Percentiles rank a stretch among this genome's conserved stretches.
These are phyloP conservation scores for Selaginella tamariscina DNA, from an alignment of 75 land plant species.

Conservation along the genomic window DNA sequence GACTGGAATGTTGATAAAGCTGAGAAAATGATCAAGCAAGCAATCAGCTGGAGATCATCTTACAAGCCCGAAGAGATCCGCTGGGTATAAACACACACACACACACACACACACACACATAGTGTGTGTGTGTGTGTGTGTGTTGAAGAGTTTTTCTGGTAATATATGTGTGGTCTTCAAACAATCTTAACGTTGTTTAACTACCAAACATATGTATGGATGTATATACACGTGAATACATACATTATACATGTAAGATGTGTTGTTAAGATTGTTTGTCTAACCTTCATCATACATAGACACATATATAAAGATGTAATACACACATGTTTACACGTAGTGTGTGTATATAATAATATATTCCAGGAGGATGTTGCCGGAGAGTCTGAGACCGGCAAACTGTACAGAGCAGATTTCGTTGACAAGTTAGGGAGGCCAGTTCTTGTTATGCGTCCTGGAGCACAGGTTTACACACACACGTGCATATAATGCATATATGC, in stretches of 20 bases:
- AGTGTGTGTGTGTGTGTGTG: too few relatives aligned
- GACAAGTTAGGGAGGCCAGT: slow-evolving; percentile 25
- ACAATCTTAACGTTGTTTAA: too few relatives aligned
- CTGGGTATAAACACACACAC: slow-evolving; percentile 71
- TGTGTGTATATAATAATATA: background rate
- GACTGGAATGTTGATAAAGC: slow-evolving; percentile 73
- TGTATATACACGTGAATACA: too few relatives aligned
- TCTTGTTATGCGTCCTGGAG: background rate
- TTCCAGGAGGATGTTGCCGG: slow-evolving; percentile 24
- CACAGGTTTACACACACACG: background rate
- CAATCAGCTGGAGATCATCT: slow-evolving; percentile 65
- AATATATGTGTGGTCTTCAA: too few relatives aligned
- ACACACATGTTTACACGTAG: too few relatives aligned
- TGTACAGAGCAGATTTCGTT: slow-evolving; percentile 24
- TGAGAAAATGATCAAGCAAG: slow-evolving; percentile 72
- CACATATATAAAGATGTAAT: too few relatives aligned
- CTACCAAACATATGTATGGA: too few relatives aligned
- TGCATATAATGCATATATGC: too few relatives aligned
- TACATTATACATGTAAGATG: too few relatives aligned
- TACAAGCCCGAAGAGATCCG: slow-evolving; percentile 85
- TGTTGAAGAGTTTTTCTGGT: background rate
- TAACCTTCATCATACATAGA: too few relatives aligned
- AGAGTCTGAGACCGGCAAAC: slow-evolving; percentile 27
- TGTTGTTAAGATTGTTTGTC: background rate
- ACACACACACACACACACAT: too few relatives aligned